Conservation (phyloP, 2,329 filamentous ascomycete genomes). For the Chalaropsis ovoidea region DNA sequence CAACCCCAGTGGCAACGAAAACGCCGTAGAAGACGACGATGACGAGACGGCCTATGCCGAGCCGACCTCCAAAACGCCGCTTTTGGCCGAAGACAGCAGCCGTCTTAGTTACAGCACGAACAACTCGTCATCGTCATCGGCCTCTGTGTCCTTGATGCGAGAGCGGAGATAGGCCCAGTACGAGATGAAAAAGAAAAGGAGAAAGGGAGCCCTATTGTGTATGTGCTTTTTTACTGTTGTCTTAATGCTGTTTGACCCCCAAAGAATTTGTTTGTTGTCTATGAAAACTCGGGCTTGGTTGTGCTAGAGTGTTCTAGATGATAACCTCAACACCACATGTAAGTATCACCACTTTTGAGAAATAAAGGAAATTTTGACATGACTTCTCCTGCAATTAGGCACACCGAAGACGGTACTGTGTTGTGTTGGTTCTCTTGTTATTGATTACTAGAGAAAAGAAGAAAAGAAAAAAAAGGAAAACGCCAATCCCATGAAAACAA, state of each 20-base stretch:
- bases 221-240: neutral
- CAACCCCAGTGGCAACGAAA: conserved; percentile 21
- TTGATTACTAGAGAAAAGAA: neutral
- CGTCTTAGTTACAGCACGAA: conserved; percentile 14
- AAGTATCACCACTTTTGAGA: neutral
- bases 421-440: neutral
- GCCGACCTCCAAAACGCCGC: conserved; percentile 21
- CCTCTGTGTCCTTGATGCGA: neutral
- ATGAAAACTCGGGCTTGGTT: neutral
- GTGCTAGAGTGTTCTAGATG: neutral
- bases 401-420: neutral
- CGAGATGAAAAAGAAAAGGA: conserved; percentile 10
- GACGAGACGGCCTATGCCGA: neutral
- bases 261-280: neutral
- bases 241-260: neutral
- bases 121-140: conserved; percentile 1
- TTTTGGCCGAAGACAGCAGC: conserved; percentile 16
- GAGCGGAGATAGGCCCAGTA: neutral
- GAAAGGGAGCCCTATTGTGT: neutral
- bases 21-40: conserved; percentile 19
- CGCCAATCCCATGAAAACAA: conserved; percentile 6
- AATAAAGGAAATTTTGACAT: neutral
- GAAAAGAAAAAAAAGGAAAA: neutral
- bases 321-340: neutral
- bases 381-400: neutral